A percentile compares a stretch with the other conserved stretches of the same genome.
These are phyloP conservation scores for Sutorius australiensis DNA, from an alignment of 768 basidiomycete species.

Conservation along the genomic window DNA sequence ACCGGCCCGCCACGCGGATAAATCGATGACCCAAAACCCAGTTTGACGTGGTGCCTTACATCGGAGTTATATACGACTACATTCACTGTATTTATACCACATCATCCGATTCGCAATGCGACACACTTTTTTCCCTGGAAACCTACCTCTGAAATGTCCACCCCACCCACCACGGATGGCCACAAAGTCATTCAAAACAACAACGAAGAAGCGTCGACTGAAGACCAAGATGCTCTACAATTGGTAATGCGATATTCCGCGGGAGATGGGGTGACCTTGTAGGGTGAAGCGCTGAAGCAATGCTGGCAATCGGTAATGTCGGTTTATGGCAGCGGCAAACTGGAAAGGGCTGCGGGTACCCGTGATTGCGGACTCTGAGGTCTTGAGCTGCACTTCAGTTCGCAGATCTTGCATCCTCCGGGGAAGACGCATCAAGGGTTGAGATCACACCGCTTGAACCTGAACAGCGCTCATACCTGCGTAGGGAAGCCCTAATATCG, in stretches of 20 bases:
- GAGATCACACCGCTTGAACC: conserved; percentile 98
- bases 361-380: conserved; percentile 38
- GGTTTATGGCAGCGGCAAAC: conserved; percentile 51
- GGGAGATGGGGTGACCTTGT: conserved; percentile 29
- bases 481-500: conserved; percentile 92
- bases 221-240: conserved; percentile 50
- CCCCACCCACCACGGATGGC: conserved; percentile 9
- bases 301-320: conserved; percentile 68
- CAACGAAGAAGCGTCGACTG: conserved; percentile 26
- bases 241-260: conserved; percentile 44
- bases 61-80: conserved; percentile 28
- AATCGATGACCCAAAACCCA: neutral
- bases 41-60: neutral
- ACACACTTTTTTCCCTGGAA: neutral
- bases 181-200: conserved; percentile 12
- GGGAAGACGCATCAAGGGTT: conserved; percentile 54
- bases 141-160: conserved; percentile 19
- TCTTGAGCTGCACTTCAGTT: conserved; percentile 8
- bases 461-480: conserved; percentile 97
- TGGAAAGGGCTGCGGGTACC: conserved; percentile 92
- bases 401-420: conserved; percentile 8
- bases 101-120: neutral
- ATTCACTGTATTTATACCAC: conserved; percentile 31
- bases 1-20: neutral
- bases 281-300: conserved; percentile 29